Evolutionary conservation across 2,329 filamentous ascomycete genomes (phyloP), one percentile per base, ranked within the genome.

Genomic region (Colletotrichum zoysiae): DNA sequence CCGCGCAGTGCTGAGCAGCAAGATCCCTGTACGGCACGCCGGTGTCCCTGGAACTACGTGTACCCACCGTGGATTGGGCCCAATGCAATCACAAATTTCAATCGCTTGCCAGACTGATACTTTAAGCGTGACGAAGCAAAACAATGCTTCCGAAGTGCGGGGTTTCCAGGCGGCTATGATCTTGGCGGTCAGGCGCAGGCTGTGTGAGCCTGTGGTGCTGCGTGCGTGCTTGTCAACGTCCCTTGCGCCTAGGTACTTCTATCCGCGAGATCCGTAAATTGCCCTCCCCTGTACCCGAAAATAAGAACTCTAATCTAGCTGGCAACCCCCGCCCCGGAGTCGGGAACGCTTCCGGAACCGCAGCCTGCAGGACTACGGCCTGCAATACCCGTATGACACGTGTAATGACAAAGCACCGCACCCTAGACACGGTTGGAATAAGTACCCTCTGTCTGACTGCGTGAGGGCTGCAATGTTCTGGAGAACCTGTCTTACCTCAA

Each of bases 351-450:
- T 51, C 65, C 65, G 44, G 26, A 26, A 55, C 46, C 3, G 30
- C 30, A 44, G 42, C 48, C 46, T 5, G 30, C 30, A 44, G 42
- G 40, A 46, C 51, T 14, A 57, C n/a, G 50, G 64, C 64, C 57
- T 64, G 57, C 64, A 51, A 64, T 70, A 67, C 33, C 68, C 68
- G 68, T 50, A 26, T 50, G 40, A 51, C 64, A 67, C 57, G 64
- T 62, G 64, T 50, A 50, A 58, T 62, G 23, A 62, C 57, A 57
- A 62, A 67, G 30, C 50, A 53, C 48, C 50, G 55, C 68, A 5
- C 50, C 26, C 42, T 38, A 7, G 23, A 5, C 12, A n/a, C 20
- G 50, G 57, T 62, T 70, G 42, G 64, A 50, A 67, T 62, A 70
- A 67, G 64, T 55, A 60, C 33, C 40, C 40, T 57, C 30, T 18